phyloP scores from a whole-genome alignment of 1,284 basidiomycete genomes.

The Golubevia pallescens region DNA sequence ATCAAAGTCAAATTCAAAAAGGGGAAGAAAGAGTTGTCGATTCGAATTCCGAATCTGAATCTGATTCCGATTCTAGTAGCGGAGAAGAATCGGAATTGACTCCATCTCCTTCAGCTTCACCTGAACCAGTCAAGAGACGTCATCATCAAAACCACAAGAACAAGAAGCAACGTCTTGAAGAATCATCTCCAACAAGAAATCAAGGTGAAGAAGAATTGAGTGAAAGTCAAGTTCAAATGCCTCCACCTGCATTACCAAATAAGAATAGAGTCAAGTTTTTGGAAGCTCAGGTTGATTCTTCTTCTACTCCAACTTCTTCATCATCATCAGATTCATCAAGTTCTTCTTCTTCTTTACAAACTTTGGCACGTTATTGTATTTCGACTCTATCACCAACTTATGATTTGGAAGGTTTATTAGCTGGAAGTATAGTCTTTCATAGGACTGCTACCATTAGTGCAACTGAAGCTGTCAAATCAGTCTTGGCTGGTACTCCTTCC shows the following conservation, averaged over 20 bases:
- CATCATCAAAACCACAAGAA: background rate
- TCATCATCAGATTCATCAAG: conserved; percentile 15
- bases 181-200: no score
- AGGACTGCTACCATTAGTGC: conserved; percentile 60
- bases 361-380: conserved; percentile 30
- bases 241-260: conserved; percentile 28
- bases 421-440: conserved; percentile 59
- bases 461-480: conserved; percentile 50
- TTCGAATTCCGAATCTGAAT: background rate
- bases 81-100: background rate
- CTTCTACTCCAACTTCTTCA: conserved; percentile 19
- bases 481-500: conserved; percentile 46
- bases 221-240: conserved; percentile 32
- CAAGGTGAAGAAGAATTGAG: conserved; percentile 6
- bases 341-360: conserved; percentile 15
- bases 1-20: background rate
- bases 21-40: background rate
- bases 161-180: background rate
- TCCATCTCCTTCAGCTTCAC: background rate
- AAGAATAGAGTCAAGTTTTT: background rate
- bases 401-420: conserved; percentile 56
- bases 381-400: conserved; percentile 46
- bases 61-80: background rate
- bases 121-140: background rate
- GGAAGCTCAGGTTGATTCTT: conserved; percentile 1